These are phyloP conservation scores for barley (Hordeum vulgare) DNA, from an alignment of 176 grass and related monocot species.

Conservation along the genomic window MorexV3_pseudomolecules_assembly NC_058521.1:382830676-382831175, in stretches of 20 bases:
- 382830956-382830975: slow-evolving; percentile 96
- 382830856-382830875: slow-evolving; percentile 88
- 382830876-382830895: slow-evolving; percentile 16
- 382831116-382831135: not conserved
- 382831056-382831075: slow-evolving; percentile 97
- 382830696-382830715: not conserved
- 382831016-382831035: slow-evolving; percentile 95
- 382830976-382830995: slow-evolving; percentile 99
- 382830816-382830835: slow-evolving; percentile 99
- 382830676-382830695: not conserved
- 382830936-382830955: slow-evolving; percentile 82
- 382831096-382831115: not conserved
- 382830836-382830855: slow-evolving; percentile 94
- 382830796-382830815: slow-evolving; percentile 95
- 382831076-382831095: not conserved
- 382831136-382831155: slow-evolving; percentile 61
- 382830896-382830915: not conserved
- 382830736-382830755: slow-evolving; percentile 98
- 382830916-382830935: not conserved
- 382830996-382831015: slow-evolving; percentile 97
- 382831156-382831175: slow-evolving; percentile 90
- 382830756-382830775: slow-evolving; percentile 95
- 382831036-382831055: slow-evolving; percentile 82
- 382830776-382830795: slow-evolving; percentile 93
- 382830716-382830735: slow-evolving; percentile 90